A percentile compares a stretch with the other conserved stretches of the same genome.
phyloP scores from a whole-genome alignment of 495 filamentous ascomycete species.

The Penicillium flavigenum region DNA sequence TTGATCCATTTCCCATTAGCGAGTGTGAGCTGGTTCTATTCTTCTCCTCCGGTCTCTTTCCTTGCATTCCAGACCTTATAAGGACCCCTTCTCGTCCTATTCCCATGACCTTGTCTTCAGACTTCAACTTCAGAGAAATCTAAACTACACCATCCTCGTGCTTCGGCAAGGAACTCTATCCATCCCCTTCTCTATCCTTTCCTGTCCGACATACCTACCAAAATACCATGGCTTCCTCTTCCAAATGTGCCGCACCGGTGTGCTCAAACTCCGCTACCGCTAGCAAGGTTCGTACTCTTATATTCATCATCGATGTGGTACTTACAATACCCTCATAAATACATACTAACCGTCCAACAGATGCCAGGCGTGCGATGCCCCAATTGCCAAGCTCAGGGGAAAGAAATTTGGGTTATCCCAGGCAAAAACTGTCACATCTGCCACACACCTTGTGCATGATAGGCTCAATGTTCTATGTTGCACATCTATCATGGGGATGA shows the following conservation, averaged over 20 bases:
- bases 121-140: neutral
- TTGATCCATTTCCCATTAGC: conserved; percentile 2
- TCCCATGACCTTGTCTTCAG: neutral
- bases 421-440: conserved; percentile 51
- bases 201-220: neutral
- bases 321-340: neutral
- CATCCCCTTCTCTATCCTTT: neutral
- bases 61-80: conserved; percentile 12
- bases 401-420: conserved; percentile 52
- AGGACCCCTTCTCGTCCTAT: conserved; percentile 4
- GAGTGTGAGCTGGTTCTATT: conserved; percentile 7
- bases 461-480: neutral
- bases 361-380: conserved; percentile 54
- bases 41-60: conserved; percentile 4
- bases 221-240: conserved; percentile 15
- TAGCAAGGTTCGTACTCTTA: conserved; percentile 25
- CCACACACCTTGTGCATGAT: conserved; percentile 37
- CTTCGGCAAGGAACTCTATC: neutral
- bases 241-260: conserved; percentile 9
- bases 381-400: conserved; percentile 38
- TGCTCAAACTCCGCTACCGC: conserved; percentile 20
- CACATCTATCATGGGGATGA: neutral
- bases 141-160: neutral
- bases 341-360: conserved; percentile 21
- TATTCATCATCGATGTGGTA: neutral